Base-by-base conservation (phyloP, 345 rosid species). In the Syzygium grande region DNA sequence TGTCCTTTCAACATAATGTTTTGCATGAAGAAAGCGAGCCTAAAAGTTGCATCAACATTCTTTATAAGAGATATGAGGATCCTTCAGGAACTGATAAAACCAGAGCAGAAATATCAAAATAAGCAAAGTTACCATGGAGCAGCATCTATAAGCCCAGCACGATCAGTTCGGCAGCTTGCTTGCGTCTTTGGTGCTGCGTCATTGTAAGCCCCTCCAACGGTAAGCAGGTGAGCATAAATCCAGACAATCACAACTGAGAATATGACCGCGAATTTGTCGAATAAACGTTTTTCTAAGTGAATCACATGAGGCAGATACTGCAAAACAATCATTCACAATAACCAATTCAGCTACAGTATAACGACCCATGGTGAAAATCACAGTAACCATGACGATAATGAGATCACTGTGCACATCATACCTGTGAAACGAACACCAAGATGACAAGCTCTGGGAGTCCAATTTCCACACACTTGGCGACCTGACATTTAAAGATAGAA, bases 201-300 rank as follows among this genome's bases (percentile, higher is more conserved):
- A 87, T 98, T 94, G 90, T 98, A 97, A 41, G 99, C 99, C 90
- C 99, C 99, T 86, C 99, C 99, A 83, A 97, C 96, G 2, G 99
- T 97, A 34, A 98, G 98, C 54, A 98, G 92, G 91, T 93, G 97
- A 77, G 99, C 99, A 93, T 94, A 97, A 55, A 98, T 91, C 99
- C 99, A 98, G 52, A 98, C 98, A 89, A 96, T 90, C 56, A 84
- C 98, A 89, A 98, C 92, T 1, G 98, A 61, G 78, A 97, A 94
- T 93, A 98, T 88, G 91, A 98, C 98, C 54, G 98, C 97, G 88
- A 93, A 98, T 87, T 98, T 98, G 89, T 94, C 96, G 89, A 94
- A 97, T 73, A 98, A 17, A 59, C 92, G 78, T 58, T 87, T 91
- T 86, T 96, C 96, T 27, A 89, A 68, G 59, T 91, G 91, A 68